These are phyloP conservation scores for Eutrema yunnanense DNA, from an alignment of 345 rosid species.

Conservation along the genomic window DNA sequence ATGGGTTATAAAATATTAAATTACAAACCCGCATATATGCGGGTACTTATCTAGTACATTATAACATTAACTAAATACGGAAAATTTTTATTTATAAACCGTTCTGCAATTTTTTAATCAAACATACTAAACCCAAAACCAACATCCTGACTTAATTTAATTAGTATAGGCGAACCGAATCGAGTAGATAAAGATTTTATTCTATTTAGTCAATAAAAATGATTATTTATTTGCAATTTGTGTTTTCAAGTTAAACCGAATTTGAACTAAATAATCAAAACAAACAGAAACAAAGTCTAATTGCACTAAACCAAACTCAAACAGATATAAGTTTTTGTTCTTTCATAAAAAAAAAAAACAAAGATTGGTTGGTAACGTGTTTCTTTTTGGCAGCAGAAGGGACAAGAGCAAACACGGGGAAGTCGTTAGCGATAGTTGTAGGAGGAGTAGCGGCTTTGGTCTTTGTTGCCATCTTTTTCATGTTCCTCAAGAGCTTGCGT, in stretches of 20 bases:
- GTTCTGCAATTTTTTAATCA: not conserved
- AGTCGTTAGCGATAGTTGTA: conserved; percentile 50
- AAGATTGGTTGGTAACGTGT: not conserved
- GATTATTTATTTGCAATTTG: not conserved
- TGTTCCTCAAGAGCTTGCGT: conserved; percentile 32
- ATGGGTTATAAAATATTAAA: no score
- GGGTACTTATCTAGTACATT: no score
- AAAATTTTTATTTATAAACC: not conserved
- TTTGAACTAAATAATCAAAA: not conserved
- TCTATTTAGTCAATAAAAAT: not conserved
- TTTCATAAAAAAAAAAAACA: no score
- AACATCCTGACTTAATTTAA: not conserved
- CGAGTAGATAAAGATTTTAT: not conserved
- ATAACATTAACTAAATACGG: not conserved
- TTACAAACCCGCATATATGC: no score
- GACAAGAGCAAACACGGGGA: conserved; percentile 25
- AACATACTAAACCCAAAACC: not conserved
- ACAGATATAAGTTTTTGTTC: not conserved
- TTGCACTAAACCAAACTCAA: not conserved
- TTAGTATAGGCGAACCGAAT: not conserved
- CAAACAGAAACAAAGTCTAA: no score
- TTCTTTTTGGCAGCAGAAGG: conserved; percentile 8
- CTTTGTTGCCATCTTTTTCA: conserved; percentile 32
- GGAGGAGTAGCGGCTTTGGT: conserved; percentile 61
- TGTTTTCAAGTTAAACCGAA: not conserved